Evolutionary conservation across 257 asterid species (phyloP).

Genomic region (Solanum piurae): DNA sequence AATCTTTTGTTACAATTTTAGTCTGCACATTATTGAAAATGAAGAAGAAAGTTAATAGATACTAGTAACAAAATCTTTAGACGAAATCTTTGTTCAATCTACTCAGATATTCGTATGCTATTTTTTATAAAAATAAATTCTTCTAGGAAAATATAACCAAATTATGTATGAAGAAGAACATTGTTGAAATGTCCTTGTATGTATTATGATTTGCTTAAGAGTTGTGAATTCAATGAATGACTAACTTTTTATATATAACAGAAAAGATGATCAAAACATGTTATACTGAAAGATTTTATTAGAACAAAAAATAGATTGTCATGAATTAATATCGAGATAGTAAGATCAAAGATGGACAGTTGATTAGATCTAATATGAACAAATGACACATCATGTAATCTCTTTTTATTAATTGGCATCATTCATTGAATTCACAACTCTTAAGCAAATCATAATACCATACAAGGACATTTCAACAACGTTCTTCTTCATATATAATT

Average conservation of each 20-base stretch:
- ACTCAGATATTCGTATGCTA: not conserved
- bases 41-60: too few relatives aligned
- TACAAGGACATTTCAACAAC: not conserved
- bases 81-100: not conserved
- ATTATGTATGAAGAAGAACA: not conserved
- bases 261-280: not conserved
- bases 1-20: not conserved
- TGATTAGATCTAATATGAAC: too few relatives aligned
- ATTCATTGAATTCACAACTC: not conserved
- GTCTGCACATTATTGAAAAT: too few relatives aligned
- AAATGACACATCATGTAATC: too few relatives aligned
- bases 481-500: not conserved
- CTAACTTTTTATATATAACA: not conserved
- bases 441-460: not conserved
- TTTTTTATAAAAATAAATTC: not conserved
- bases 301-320: not conserved
- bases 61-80: too few relatives aligned
- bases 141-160: not conserved
- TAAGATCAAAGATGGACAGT: not conserved
- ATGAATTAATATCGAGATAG: not conserved
- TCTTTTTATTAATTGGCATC: too few relatives aligned
- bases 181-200: not conserved
- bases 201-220: not conserved
- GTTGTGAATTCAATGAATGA: not conserved
- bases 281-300: not conserved